Evolutionary conservation across 495 filamentous ascomycete genomes (phyloP).

Genomic region (Lophium mytilinum): DNA sequence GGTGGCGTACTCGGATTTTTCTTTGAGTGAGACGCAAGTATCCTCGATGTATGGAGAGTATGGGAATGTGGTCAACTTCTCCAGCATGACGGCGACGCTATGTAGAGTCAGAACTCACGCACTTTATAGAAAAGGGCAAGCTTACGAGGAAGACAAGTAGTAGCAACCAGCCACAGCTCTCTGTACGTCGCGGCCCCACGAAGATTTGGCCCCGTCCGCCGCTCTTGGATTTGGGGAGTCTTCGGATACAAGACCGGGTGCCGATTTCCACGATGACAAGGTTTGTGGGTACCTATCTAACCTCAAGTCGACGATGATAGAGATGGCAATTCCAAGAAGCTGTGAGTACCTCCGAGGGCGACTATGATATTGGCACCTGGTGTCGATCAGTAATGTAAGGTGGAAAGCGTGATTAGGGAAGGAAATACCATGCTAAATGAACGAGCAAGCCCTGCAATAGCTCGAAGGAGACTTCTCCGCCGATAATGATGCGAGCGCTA

Average conservation of each 20-base stretch:
- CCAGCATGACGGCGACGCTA: conserved; percentile 14
- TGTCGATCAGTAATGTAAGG: not conserved
- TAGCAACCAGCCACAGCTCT: conserved; percentile 14
- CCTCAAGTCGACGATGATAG: conserved; percentile 15
- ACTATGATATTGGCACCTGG: conserved; percentile 18
- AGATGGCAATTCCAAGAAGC: conserved; percentile 12
- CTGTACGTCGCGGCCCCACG: conserved; percentile 16
- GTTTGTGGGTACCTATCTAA: conserved; percentile 9
- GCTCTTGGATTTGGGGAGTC: not conserved
- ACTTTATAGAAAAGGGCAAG: not conserved
- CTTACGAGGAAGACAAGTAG: conserved; percentile 19
- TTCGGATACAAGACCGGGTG: no score
- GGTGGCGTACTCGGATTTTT: conserved; percentile 15
- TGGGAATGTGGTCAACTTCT: conserved; percentile 17
- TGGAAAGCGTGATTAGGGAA: not conserved
- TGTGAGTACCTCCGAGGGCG: conserved; percentile 14
- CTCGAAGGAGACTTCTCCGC: conserved; percentile 10
- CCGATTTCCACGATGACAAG: not conserved
- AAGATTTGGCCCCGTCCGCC: not conserved
- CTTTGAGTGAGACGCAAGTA: conserved; percentile 4
- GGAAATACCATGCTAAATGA: conserved; percentile 11
- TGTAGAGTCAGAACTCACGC: not conserved
- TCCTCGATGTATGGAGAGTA: conserved; percentile 16
- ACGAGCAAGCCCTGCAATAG: conserved; percentile 17
- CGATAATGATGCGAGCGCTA: conserved; percentile 15